Base-by-base conservation (phyloP, 2,329 filamentous ascomycete genomes). In the Colletotrichum godetiae region DNA sequence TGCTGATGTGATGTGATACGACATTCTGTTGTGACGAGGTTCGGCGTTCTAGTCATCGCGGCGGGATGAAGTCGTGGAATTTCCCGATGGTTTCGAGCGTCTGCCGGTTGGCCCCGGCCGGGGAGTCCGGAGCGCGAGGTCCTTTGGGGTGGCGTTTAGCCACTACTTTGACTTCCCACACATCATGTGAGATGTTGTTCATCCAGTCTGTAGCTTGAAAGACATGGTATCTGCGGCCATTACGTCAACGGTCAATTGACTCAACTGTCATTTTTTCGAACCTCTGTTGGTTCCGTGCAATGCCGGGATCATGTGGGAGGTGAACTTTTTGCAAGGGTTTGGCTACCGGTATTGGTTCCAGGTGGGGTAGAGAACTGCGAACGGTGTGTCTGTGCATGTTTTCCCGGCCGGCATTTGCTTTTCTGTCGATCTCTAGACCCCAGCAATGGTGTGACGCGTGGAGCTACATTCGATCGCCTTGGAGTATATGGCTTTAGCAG, bases 301-400 rank as follows among this genome's bases (percentile, higher is more conserved):
- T 29, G 42, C 27, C 42, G 10, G 19, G 15, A 46, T 6, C 1
- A 46, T 49, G 42, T 49, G 19, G 42, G 7, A 49, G 42, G 27
- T 29, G 22, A 29, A 11, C 22, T 11, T 24, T 24, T 29, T 55
- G 42, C 62, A 72, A 57, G 57, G 33, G 33, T 72, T 55, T 37
- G 42, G 29, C 49, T 10, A 15, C 22, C n/a, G 15, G 24, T 24
- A 61, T 52, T 53, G 29, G 22, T 49, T 22, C 49, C 57, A 49
- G 60, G 37, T 65, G 22, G 37, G 37, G 37, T 15, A 42, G 60
- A 53, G 29, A 59, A 60, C 27, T 27, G 42, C 60, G 66, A 73
- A 65, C 67, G 42, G 46, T 46, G 33, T 55, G 66, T 73, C 70
- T 65, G 60, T 65, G 67, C 67, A 65, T 56, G 33, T 59, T 24